Evolutionary conservation across 2,329 filamentous ascomycete species (phyloP).

Genomic region (Aspergillus hortae): DNA sequence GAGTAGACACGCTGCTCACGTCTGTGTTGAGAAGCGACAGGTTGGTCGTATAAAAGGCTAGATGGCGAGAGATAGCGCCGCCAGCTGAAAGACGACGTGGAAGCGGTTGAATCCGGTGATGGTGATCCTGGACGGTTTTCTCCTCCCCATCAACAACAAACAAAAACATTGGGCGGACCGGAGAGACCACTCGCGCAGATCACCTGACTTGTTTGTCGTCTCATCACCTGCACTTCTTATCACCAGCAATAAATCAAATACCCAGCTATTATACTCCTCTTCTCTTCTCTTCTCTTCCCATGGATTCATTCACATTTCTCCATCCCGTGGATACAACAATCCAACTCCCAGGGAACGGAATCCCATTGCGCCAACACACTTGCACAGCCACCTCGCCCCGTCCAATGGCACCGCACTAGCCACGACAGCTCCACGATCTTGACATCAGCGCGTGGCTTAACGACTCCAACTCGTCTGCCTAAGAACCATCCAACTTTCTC

Average conservation of each 20-base stretch:
- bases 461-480: neutral
- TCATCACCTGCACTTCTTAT: neutral
- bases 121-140: too few relatives aligned
- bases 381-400: neutral
- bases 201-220: neutral
- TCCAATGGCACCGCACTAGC: neutral
- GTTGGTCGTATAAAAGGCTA: neutral
- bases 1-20: neutral
- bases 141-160: conserved; percentile 19
- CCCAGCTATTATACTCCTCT: neutral
- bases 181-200: conserved; percentile 22
- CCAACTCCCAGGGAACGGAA: neutral
- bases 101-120: too few relatives aligned
- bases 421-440: neutral
- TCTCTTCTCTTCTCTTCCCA: neutral
- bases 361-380: neutral
- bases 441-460: conserved; percentile 3
- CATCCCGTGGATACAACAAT: neutral
- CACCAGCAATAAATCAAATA: neutral
- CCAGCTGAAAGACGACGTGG: too few relatives aligned
- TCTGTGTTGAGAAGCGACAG: neutral
- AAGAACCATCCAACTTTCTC: too few relatives aligned
- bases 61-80: too few relatives aligned
- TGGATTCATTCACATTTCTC: neutral
- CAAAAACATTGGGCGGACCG: conserved; percentile 37